Conservation (phyloP, 495 filamentous ascomycete species). For the Aspergillus heteromorphus region DNA sequence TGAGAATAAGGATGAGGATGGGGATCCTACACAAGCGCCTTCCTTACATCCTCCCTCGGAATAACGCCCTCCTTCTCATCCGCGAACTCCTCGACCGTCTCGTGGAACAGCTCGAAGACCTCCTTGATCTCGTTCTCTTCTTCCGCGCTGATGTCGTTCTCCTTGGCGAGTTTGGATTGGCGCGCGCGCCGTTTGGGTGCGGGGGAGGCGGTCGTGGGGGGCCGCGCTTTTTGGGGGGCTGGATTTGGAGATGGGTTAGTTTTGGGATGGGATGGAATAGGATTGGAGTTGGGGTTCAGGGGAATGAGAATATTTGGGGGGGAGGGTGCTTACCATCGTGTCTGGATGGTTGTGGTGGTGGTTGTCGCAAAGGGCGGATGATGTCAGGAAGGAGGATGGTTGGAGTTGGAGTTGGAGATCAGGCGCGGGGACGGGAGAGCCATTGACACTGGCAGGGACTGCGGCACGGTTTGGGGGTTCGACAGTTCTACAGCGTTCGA, state of each 20-base stretch:
- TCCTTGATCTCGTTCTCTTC: constrained; percentile 89
- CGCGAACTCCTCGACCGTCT: constrained; percentile 50
- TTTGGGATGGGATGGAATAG: neutral
- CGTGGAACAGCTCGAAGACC: constrained; percentile 76
- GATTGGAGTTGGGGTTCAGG: neutral
- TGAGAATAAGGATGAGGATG: constrained; percentile 1
- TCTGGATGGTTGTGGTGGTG: neutral
- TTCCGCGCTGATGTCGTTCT: constrained; percentile 73
- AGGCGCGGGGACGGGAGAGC: neutral
- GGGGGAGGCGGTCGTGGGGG: constrained; percentile 23
- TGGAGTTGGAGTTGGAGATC: neutral
- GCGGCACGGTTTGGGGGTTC: too few relatives aligned
- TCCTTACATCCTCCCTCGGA: constrained; percentile 68
- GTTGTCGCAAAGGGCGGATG: neutral
- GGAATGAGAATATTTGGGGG: neutral
- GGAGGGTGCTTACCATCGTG: constrained; percentile 4
- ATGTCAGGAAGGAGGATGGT: neutral
- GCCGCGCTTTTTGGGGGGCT: constrained; percentile 41
- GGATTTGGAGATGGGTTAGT: neutral
- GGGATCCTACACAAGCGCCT: constrained; percentile 68
- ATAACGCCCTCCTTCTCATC: constrained; percentile 71
- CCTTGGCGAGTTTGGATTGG: constrained; percentile 80
- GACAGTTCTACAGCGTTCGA: neutral
- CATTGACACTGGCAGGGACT: neutral
- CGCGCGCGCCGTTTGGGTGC: constrained; percentile 45